phyloP scores from a whole-genome alignment of 495 filamentous ascomycete species.

The Podospora fimiseda region DNA sequence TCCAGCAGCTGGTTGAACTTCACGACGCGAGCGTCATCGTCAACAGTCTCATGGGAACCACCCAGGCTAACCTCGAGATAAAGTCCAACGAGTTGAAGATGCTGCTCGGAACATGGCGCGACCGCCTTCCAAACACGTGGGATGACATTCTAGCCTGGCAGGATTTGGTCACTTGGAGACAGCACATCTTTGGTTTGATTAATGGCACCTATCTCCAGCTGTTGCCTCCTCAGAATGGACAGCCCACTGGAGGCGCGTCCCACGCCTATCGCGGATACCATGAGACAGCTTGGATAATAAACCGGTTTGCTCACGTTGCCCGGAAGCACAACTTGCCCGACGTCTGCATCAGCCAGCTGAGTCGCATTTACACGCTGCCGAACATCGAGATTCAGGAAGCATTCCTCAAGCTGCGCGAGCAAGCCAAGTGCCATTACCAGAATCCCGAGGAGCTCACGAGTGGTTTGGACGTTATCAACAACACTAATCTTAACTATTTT shows the following conservation, averaged over 20 bases:
- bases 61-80: slow-evolving; percentile 73
- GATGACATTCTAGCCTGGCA: slow-evolving; percentile 99
- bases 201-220: slow-evolving; percentile 87
- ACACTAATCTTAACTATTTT: slow-evolving; percentile 98
- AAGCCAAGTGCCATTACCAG: slow-evolving; percentile 97
- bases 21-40: slow-evolving; percentile 97
- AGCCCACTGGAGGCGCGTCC: slow-evolving; percentile 71
- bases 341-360: slow-evolving; percentile 93
- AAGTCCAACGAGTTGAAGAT: slow-evolving; percentile 96
- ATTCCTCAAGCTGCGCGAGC: slow-evolving; percentile 93
- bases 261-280: slow-evolving; percentile 97
- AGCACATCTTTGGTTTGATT: slow-evolving; percentile 97
- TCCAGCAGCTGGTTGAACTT: slow-evolving; percentile 96
- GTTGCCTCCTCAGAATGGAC: slow-evolving; percentile 60
- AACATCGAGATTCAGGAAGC: slow-evolving; percentile 99
- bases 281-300: slow-evolving; percentile 99
- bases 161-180: slow-evolving; percentile 96
- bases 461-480: slow-evolving; percentile 97
- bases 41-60: slow-evolving; percentile 78
- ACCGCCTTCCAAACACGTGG: slow-evolving; percentile 94
- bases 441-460: slow-evolving; percentile 84
- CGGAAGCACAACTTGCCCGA: slow-evolving; percentile 95
- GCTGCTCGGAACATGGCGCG: slow-evolving; percentile 89
- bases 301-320: slow-evolving; percentile 95
- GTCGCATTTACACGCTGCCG: slow-evolving; percentile 94